A percentile compares a stretch with the other conserved stretches of the same genome.
Evolutionary conservation across 257 asterid species (phyloP).

Genomic region (Misopates orontium): DNA sequence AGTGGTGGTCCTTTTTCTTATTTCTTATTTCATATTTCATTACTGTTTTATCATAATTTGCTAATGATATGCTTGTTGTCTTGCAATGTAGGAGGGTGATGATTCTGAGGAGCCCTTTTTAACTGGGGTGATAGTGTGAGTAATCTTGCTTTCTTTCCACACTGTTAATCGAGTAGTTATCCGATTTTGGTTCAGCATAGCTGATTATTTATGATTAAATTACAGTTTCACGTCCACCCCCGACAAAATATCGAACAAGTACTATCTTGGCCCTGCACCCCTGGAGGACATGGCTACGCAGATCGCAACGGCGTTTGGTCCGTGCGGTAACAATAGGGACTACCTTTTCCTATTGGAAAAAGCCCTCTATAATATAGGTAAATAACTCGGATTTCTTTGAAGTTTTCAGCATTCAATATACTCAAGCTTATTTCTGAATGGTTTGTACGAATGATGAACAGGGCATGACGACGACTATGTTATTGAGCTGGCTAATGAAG

Average conservation of each 20-base stretch:
- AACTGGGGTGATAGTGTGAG: constrained; percentile 59
- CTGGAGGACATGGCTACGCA: constrained; percentile 57
- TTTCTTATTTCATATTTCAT: not conserved
- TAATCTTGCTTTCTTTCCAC: not conserved
- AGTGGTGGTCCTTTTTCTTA: constrained; percentile 8
- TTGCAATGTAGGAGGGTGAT: constrained; percentile 45
- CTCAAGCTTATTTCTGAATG: not conserved
- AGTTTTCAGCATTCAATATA: too few species aligned
- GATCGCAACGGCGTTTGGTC: constrained; percentile 59
- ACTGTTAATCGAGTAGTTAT: not conserved
- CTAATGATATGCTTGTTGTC: not conserved
- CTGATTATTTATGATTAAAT: not conserved
- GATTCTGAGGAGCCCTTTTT: constrained; percentile 33
- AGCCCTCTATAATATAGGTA: constrained; percentile 57
- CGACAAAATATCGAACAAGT: constrained; percentile 49
- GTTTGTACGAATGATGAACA: constrained; percentile 12
- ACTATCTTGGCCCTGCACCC: constrained; percentile 63
- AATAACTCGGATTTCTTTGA: not conserved
- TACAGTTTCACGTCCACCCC: constrained; percentile 65
- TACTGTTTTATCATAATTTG: not conserved
- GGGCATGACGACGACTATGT: constrained; percentile 65
- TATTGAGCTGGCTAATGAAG: constrained; percentile 65
- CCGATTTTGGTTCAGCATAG: not conserved
- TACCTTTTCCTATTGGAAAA: constrained; percentile 53
- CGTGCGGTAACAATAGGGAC: constrained; percentile 57